Base-by-base conservation (phyloP, 331 rosid species). In the Malus hybrid region DNA sequence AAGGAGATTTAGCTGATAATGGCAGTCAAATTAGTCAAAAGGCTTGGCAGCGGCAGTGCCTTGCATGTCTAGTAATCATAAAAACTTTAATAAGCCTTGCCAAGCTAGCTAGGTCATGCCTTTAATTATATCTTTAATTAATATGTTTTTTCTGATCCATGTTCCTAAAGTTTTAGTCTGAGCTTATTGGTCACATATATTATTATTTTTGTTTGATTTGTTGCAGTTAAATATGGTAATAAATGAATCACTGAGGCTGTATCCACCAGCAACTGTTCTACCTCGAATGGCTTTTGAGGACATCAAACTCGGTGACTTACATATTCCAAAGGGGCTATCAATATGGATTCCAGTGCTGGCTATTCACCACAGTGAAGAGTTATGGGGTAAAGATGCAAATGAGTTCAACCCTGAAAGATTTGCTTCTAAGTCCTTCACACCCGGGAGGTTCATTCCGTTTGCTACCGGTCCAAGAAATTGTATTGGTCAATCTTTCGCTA, bases 291-390 rank as follows among this genome's bases (percentile, higher is more conserved):
- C 86, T 10, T 94, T 94, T 74, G 93, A 94, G 74, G 99, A 94
- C 76, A 89, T 92, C 42, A 74, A 86, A 65, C 74, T 94, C 1
- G 97, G 99, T 29, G 97, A 90, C 72, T 87, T 94, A 1, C 88
- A 87, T 36, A 90, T 94, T 52, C 99, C 99, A 2, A 92, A 92
- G 75, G 99, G 99, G 1, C 78, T 94, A 24, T 92, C 99, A 39
- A 85, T 94, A 77, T 94, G 99, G 99, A 92, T 94, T 2, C 99
- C 99, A 3, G 96, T 94, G 32, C 76, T 94, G 50, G 99, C 99
- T 20, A 94, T 94, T 78, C 97, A 94, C 75, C 99, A 94, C 29
- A 92, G 92, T 63, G 82, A 87, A 79, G 92, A 90, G 29, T 3
- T 92, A 39, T 94, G 99, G 97, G 99, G 99, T 0, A 85, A 92